Base-by-base conservation (phyloP, 805 yeast species). In the Nematodospora valgi region DNA sequence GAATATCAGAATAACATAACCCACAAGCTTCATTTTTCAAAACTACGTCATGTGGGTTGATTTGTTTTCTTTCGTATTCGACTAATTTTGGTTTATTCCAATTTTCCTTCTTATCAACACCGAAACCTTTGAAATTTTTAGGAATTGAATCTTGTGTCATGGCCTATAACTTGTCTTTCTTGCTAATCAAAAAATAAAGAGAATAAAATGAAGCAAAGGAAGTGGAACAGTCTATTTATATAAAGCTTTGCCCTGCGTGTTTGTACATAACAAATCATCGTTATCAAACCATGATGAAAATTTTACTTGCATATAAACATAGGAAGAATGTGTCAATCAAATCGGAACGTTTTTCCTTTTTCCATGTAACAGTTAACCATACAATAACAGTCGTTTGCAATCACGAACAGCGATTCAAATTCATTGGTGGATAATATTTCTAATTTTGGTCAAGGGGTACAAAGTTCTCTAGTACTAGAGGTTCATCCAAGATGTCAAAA, bases 21-120 rank as follows among this genome's bases (percentile, higher is more conserved):
- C 85, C 85, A 58, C 84, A 78, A 43, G 75, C 71, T 44, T 74
- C 78, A 33, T 74, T 70, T 52, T 76, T 75, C 28, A 78, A 64
- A 43, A 76, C 81, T 27, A 79, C 67, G 45, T 78, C 84, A 27
- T 48, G 45, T 7, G 54, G 51, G 15, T 41, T 38, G 38, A 62
- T 36, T 20, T 43, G 41, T 44, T 60, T 61, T 34, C 49, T 55
- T 27, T 36, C 45, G 46, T 47, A 62, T 18, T 48, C 43, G n/a
- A 55, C 59, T 44, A 52, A 43, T 46, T 54, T 59, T 26, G 64
- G 62, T 37, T 57, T 49, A 41, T 50, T 49, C 59, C 63, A 64
- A 41, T 58, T 56, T 29, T 47, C 50, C 18, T 47, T 39, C 25
- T 54, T 46, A 40, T 49, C 52, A 27, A 60, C 56, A 16, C 59